These are phyloP conservation scores for Fraxinus angustifolia DNA, from an alignment of 305 asterid genomes.

Conservation along the genomic window DNA sequence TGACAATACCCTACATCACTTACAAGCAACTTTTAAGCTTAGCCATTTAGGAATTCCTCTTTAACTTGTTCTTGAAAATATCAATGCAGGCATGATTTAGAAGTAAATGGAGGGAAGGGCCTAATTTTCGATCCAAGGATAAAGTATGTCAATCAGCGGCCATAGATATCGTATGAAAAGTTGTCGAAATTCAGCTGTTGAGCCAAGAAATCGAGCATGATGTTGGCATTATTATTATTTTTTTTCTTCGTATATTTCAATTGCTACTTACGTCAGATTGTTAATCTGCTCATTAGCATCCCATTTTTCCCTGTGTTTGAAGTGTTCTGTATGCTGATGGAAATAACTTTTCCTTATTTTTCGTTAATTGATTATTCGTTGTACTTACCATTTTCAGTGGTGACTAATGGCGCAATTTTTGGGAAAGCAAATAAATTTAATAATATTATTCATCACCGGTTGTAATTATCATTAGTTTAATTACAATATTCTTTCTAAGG, in stretches of 20 bases:
- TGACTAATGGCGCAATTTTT: neutral
- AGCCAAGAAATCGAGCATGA: neutral
- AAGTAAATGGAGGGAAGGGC: slow-evolving; percentile 94
- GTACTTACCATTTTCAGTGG: neutral
- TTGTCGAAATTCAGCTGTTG: neutral
- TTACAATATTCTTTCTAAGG: no score
- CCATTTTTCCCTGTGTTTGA: neutral
- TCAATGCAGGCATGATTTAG: slow-evolving; percentile 82
- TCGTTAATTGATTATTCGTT: neutral
- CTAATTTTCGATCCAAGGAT: slow-evolving; percentile 90
- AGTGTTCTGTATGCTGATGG: neutral
- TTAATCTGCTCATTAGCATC: neutral
- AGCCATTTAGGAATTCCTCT: neutral
- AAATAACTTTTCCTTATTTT: neutral
- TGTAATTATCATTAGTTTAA: no score
- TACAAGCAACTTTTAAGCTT: neutral
- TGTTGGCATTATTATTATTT: neutral
- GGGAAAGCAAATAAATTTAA: neutral
- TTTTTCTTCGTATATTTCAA: neutral
- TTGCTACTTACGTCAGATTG: neutral
- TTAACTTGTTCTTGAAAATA: neutral
- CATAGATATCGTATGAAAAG: slow-evolving; percentile 24
- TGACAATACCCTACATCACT: neutral
- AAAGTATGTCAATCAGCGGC: slow-evolving; percentile 74
- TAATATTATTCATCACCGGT: neutral